A percentile compares a stretch with the other conserved stretches of the same genome.
These are phyloP conservation scores for Cyclostephanos tholiformis DNA, from an alignment of 108 stramenopile genomes.

Conservation along the genomic window DNA sequence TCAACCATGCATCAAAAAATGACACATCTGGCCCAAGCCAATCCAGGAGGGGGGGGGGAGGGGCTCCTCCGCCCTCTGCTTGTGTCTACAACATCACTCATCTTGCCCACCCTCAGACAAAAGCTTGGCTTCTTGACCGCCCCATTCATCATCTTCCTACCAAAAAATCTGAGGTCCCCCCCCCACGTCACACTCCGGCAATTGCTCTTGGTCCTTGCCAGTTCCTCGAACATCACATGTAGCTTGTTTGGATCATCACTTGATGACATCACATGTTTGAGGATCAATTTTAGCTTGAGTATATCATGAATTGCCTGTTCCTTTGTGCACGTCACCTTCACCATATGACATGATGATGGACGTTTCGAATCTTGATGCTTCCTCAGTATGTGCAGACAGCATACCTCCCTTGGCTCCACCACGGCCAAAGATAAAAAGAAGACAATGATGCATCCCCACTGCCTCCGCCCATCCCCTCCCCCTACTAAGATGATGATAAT, in stretches of 20 bases:
- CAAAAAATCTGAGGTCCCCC: conserved; percentile 87
- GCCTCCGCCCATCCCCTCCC: conserved; percentile 2
- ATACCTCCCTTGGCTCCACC: conserved; percentile 65
- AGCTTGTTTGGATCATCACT: conserved; percentile 56
- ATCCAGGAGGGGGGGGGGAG: too few relatives aligned
- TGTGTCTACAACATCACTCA: conserved; percentile 82
- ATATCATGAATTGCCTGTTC: conserved; percentile 78
- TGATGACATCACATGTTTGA: conserved; percentile 36
- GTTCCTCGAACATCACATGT: conserved; percentile 76
- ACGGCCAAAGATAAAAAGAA: too few relatives aligned
- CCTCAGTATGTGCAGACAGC: conserved; percentile 84
- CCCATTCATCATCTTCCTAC: conserved; percentile 78
- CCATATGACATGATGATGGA: conserved; percentile 73
- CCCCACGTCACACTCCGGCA: conserved; percentile 79
- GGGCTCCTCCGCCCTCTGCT: conserved; percentile 24
- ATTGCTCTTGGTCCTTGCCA: conserved; percentile 85
- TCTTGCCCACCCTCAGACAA: conserved; percentile 72
- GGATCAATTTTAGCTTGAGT: conserved; percentile 56
- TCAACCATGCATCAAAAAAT: too few relatives aligned
- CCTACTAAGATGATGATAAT: conserved; percentile 14
- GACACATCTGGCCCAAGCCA: too few relatives aligned
- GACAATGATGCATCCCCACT: background rate
- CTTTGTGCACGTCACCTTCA: conserved; percentile 68
- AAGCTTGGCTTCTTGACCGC: conserved; percentile 83
- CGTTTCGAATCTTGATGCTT: conserved; percentile 79